Base-by-base conservation (phyloP, 371 early-diverging fungal genomes). In the Dentiscutata heterogama region DNA sequence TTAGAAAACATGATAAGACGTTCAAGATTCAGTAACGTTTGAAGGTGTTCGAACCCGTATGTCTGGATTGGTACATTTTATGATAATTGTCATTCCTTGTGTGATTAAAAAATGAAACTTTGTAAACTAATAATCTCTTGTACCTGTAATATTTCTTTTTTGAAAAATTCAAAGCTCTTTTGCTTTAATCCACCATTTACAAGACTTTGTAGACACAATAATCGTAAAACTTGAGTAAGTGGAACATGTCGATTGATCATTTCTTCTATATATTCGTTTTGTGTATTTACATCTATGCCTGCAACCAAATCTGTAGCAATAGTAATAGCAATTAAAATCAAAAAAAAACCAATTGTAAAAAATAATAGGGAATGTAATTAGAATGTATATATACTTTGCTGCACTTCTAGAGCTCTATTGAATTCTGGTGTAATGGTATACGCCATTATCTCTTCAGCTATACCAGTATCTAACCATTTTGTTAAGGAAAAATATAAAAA, bases 11-110 rank as follows among this genome's bases (percentile, higher is more conserved):
- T 88, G 0, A 94, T 94, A 16, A 93, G 87, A 10, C 88, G 88
- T 54, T 87, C 90, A 74, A 98, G 84, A 81, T 93, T 90, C 83
- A 95, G 93, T 58, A 97, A 86, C 3, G 97, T 97, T 39, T 93
- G 86, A 70, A 96, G 86, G 83, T 97, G 97, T 75, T 95, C 93
- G 87, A 93, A 94, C 8, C 99, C 98, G 88, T 97, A 98, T 0
- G 97, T 94, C 90, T 96, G 86, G 25, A 84, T 22, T 51, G 2
- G 51, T 51, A 51, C 1, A 50, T 29, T 25, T 14, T 25, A 13
- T 3, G 25, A 35, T 13, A 35, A 56, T 20, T 31, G 27, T 80
- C 51, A 16, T 51, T 51, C 2, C 1, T 51, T 51, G 8, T 3
- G 3, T 51, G 16, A 51, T 51, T 16, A 51, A 51, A 51, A 51